Base-by-base conservation (phyloP, 2,329 filamentous ascomycete species). In the Penicillium nordicum region DNA sequence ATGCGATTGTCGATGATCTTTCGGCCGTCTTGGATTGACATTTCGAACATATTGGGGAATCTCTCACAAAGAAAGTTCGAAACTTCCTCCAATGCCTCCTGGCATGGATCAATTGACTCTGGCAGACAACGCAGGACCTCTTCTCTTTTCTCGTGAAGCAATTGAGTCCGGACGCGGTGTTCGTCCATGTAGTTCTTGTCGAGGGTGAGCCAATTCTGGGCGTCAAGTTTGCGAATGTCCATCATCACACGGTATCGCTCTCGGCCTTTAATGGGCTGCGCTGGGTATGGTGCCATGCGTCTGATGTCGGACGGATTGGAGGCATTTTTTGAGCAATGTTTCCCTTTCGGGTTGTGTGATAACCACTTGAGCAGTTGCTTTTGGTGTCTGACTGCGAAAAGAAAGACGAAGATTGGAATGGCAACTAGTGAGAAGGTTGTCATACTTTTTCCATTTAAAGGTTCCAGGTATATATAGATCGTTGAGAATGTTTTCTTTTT, bases 191-290 rank as follows among this genome's bases (percentile, higher is more conserved):
- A 81, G 29, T 74, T 72, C 12, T 74, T 72, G 59, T 82, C 78
- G 46, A 82, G 64, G 0, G 72, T 76, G 12, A 82, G 72, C 80
- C 80, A 82, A 54, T 80, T 78, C 21, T 69, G 63, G 23, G 66
- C 61, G 37, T 78, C 76, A n/a, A 80, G 68, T 53, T 74, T 77
- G 51, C 72, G 74, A 16, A 82, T 69, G 16, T 79, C 78, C 74
- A 81, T 80, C 60, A 77, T 77, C 44, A 78, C 75, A 30, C 73
- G 70, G 46, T 76, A 75, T 58, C 70, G 67, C 38, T 72, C 71
- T 53, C 70, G 65, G 8, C 73, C 74, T 53, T 68, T 72, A 59
- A 76, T 76, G 29, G 72, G 71, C 44, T 70, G 69, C 10, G 68
- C 67, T 27, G 74, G 74, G 57, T 75, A 76, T 9, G 73, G 73